Conservation (phyloP, 139 green algal species). For the Ettlia oleoabundans region DNA sequence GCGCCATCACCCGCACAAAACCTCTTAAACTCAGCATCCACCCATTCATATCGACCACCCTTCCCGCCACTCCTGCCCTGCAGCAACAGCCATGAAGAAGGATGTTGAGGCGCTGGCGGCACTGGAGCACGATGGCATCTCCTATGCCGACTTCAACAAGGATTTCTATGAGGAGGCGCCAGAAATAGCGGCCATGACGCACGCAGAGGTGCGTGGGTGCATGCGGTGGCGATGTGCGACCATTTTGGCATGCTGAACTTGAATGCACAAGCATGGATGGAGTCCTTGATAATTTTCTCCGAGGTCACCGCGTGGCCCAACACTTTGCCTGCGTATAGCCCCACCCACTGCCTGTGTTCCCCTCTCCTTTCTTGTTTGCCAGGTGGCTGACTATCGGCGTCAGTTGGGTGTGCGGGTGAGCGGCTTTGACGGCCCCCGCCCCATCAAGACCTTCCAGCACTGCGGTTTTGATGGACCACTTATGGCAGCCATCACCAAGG, state of each 20-base stretch:
- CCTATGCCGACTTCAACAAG: slow-evolving; percentile 84
- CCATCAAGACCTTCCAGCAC: slow-evolving; percentile 78
- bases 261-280: neutral
- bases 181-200: slow-evolving; percentile 69
- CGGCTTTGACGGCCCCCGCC: slow-evolving; percentile 72
- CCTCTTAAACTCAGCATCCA: too few species aligned
- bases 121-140: slow-evolving; percentile 68
- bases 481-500: slow-evolving; percentile 68
- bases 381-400: slow-evolving; percentile 63
- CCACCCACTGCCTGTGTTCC: too few species aligned
- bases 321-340: too few species aligned
- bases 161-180: slow-evolving; percentile 81
- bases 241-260: neutral
- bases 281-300: neutral
- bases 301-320: too few species aligned
- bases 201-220: slow-evolving; percentile 67
- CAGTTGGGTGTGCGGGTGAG: slow-evolving; percentile 72
- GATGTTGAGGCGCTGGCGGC: slow-evolving; percentile 65
- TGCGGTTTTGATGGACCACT: slow-evolving; percentile 77
- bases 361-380: too few species aligned
- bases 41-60: too few species aligned
- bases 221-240: neutral
- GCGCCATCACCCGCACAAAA: too few species aligned
- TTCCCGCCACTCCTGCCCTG: too few species aligned
- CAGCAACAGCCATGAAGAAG: slow-evolving; percentile 21